Evolutionary conservation across 805 yeast genomes (phyloP).

Genomic region (Barnettozyma sucrosica): DNA sequence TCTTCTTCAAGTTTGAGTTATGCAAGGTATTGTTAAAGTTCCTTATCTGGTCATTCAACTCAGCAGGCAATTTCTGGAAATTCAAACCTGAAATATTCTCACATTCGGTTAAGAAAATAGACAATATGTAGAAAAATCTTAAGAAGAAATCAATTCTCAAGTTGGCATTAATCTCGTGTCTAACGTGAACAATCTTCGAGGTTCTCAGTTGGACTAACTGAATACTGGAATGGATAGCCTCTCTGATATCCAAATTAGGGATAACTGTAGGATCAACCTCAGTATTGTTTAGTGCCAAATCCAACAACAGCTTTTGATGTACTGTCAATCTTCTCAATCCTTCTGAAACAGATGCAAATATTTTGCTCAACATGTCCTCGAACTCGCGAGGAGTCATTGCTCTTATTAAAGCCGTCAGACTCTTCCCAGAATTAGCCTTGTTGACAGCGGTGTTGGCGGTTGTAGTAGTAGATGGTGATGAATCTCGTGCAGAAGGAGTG

Average conservation of each 20-base stretch:
- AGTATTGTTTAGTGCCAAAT: constrained; percentile 47
- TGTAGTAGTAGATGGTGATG: constrained; percentile 7
- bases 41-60: constrained; percentile 59
- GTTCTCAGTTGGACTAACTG: constrained; percentile 69
- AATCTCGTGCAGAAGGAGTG: constrained; percentile 9
- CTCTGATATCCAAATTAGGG: constrained; percentile 60
- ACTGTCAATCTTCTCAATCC: constrained; percentile 65
- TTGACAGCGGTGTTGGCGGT: constrained; percentile 13
- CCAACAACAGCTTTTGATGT: constrained; percentile 76
- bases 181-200: constrained; percentile 69
- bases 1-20: constrained; percentile 38
- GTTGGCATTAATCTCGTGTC: constrained; percentile 64
- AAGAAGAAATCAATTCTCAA: constrained; percentile 57
- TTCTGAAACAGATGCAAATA: constrained; percentile 61
- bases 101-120: constrained; percentile 73
- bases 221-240: constrained; percentile 60
- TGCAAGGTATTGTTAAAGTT: constrained; percentile 55
- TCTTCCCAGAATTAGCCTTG: constrained; percentile 22
- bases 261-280: constrained; percentile 32
- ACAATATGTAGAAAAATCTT: constrained; percentile 57
- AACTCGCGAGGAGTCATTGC: constrained; percentile 70
- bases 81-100: constrained; percentile 72
- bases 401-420: constrained; percentile 42
- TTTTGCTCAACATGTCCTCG: constrained; percentile 57
- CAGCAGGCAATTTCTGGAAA: constrained; percentile 53